Percentiles rank a stretch among this genome's conserved stretches.
Evolutionary conservation across 768 basidiomycete species (phyloP).

Genomic region (Russula dissimulans): DNA sequence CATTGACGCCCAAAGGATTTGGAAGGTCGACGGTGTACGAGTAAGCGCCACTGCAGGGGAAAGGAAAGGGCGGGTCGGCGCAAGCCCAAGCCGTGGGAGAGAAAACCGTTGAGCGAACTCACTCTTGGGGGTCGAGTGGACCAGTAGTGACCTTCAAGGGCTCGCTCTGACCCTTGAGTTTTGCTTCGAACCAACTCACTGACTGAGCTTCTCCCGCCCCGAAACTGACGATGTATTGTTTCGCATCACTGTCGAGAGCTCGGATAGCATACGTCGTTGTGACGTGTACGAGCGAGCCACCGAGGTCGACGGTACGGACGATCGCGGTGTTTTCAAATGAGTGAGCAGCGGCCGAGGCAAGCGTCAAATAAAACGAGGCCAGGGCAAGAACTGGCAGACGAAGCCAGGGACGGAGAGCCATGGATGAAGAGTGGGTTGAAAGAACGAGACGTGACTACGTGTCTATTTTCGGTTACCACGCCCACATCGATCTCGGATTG

Average conservation of each 20-base stretch:
- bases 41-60: conserved; percentile 31
- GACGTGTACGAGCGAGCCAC: conserved; percentile 79
- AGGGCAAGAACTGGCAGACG: conserved; percentile 39
- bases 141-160: conserved; percentile 44
- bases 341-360: conserved; percentile 32
- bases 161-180: conserved; percentile 59
- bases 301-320: conserved; percentile 83
- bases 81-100: background rate
- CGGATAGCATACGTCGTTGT: conserved; percentile 83
- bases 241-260: conserved; percentile 51
- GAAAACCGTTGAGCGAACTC: conserved; percentile 23
- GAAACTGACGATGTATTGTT: conserved; percentile 60
- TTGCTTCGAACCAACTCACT: conserved; percentile 74
- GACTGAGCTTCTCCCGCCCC: conserved; percentile 49
- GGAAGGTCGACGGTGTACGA: conserved; percentile 59
- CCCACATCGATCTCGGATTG: conserved; percentile 64
- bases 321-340: conserved; percentile 85
- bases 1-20: conserved; percentile 45
- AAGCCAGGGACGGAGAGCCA: conserved; percentile 38
- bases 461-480: conserved; percentile 46
- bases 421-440: background rate
- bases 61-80: background rate
- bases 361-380: conserved; percentile 32
- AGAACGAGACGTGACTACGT: background rate
- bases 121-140: conserved; percentile 44